Base-by-base conservation (phyloP, 1,284 basidiomycete species). In the Rhodotorula sp. region DNA sequence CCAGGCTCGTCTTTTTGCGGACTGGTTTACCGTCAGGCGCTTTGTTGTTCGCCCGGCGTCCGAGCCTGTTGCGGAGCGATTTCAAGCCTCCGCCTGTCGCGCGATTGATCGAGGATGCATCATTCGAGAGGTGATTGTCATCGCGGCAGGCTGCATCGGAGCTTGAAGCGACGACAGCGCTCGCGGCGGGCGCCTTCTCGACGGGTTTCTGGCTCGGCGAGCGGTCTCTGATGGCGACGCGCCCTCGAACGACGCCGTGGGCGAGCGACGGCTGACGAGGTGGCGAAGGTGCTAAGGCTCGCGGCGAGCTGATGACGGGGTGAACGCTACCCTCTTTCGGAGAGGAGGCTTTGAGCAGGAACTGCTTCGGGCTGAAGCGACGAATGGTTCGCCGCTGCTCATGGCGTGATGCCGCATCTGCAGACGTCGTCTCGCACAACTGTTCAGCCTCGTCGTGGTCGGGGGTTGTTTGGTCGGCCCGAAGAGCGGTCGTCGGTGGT, bases 1-100 rank as follows among this genome's bases (percentile, higher is more conserved):
- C 69, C 23, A 73, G 54, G 34, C 65, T 71, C 8, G 57, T 47
- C 46, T 67, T 70, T n/a, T 60, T 47, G 49, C 51, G 64, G 16
- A 26, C 43, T 4, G 14, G 12, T 46, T 62, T 54, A n/a, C 1
- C 10, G 43, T 34, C 47, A 56, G n/a, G 21, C 23, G 26, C 47
- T 23, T 46, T 26, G 3, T 16, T 16, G 54, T 8, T 26, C 26
- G n/a, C 29, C 29, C 54, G n/a, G 26, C 54, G n/a, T 31, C 46
- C 52, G 16, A 62, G 29, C 57, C 56, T 64, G 59, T 43, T 58
- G 34, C 64, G 72, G 34, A 68, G 47, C 29, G 60, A 34, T 52
- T 54, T 62, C 58, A 69, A 21, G 15, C 69, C 57, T 64, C 49
- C 49, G 31, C 65, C 51, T 5, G 60, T 43, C 12, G 18, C 51